Percentiles rank a stretch among this genome's conserved stretches.
Conservation (phyloP, 495 filamentous ascomycete genomes). For the Penicillium goetzii region DNA sequence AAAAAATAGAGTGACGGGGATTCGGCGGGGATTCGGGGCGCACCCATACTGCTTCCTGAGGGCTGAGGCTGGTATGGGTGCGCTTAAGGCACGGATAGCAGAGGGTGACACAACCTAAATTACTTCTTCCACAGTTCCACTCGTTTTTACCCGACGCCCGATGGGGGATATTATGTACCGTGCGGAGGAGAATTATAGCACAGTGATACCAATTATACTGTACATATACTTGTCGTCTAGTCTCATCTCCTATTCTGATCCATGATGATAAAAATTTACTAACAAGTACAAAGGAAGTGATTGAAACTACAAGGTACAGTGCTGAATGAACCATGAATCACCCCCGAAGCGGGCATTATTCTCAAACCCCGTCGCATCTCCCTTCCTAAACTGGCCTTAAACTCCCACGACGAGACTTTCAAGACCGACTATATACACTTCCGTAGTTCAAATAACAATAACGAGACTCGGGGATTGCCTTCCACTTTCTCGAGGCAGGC, state of each 20-base stretch:
- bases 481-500: neutral
- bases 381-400: slow-evolving; percentile 6
- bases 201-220: neutral
- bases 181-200: neutral
- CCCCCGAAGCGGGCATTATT: neutral
- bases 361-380: slow-evolving; percentile 6
- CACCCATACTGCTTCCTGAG: no score
- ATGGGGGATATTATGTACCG: neutral
- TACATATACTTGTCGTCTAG: neutral
- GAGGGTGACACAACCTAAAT: neutral
- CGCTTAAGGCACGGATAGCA: no score
- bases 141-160: neutral
- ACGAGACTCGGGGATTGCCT: neutral
- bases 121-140: neutral
- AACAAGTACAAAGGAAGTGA: neutral
- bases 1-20: no score
- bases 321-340: neutral
- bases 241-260: neutral
- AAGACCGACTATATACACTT: no score
- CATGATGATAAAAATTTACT: neutral
- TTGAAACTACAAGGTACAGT: no score
- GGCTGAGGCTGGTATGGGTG: no score
- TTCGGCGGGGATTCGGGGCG: no score
- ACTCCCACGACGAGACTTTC: neutral
- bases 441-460: neutral